Percentiles rank a stretch among this genome's conserved stretches.
phyloP scores from a whole-genome alignment of 2,329 filamentous ascomycete species.

The Botryotinia globosa region DNA sequence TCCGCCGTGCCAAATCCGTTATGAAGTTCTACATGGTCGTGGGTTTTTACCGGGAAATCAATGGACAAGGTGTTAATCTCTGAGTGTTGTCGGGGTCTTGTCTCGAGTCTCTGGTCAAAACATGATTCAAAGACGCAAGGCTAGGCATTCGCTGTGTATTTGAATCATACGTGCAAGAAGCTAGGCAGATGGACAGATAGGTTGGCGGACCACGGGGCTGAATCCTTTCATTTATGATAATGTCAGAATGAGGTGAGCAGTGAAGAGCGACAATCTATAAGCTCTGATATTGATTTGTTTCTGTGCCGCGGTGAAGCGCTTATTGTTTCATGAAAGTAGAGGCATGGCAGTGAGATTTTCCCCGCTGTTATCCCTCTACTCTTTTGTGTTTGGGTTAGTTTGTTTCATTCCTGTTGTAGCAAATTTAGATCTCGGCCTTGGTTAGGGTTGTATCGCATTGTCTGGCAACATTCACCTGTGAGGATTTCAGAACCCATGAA shows the following conservation, averaged over 20 bases:
- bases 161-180: not conserved
- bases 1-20: not conserved
- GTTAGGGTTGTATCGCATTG: not conserved
- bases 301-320: not conserved
- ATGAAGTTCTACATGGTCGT: not conserved
- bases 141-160: not conserved
- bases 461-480: not conserved
- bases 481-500: not conserved
- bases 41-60: not conserved
- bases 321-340: no score
- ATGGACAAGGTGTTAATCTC: not conserved
- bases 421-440: not conserved
- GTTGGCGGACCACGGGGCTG: not conserved
- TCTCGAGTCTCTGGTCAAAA: not conserved
- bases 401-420: not conserved
- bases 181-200: not conserved
- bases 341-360: not conserved
- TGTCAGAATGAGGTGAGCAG: not conserved
- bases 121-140: not conserved
- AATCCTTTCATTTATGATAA: not conserved
- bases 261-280: not conserved
- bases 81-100: not conserved
- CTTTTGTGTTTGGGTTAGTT: not conserved
- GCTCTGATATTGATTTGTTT: not conserved
- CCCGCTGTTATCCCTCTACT: no score